These are phyloP conservation scores for Candida railenensis DNA, from an alignment of 805 yeast species.

Conservation along the genomic window DNA sequence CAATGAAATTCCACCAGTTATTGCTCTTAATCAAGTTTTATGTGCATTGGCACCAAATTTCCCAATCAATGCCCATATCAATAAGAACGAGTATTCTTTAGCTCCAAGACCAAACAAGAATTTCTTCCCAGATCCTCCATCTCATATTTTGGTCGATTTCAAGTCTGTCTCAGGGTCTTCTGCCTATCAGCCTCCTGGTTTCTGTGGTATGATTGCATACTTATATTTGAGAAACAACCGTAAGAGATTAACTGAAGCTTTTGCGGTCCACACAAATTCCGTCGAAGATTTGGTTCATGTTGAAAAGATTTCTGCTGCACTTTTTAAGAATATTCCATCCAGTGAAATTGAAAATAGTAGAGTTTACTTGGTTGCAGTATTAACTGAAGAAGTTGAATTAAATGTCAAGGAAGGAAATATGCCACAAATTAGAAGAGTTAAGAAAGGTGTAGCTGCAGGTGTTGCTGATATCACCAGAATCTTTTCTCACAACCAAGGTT, in stretches of 20 bases:
- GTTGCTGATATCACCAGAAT: conserved; percentile 81
- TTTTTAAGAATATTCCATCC: conserved; percentile 74
- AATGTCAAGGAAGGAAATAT: conserved; percentile 23
- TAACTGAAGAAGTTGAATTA: conserved; percentile 67
- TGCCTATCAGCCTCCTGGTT: conserved; percentile 60
- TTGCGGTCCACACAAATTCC: conserved; percentile 62
- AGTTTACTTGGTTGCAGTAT: conserved; percentile 71
- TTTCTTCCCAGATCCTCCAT: conserved; percentile 51
- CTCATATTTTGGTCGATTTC: conserved; percentile 75
- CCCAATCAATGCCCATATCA: conserved; percentile 48
- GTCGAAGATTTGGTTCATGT: conserved; percentile 54
- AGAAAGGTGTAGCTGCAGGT: conserved; percentile 87
- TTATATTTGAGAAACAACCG: conserved; percentile 66
- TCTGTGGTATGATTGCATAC: conserved; percentile 69
- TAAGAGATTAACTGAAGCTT: conserved; percentile 74
- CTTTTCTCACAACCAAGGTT: conserved; percentile 63
- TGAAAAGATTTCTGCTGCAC: conserved; percentile 73
- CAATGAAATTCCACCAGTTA: conserved; percentile 49
- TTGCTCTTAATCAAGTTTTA: conserved; percentile 67
- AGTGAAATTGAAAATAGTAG: conserved; percentile 61
- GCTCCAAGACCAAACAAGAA: conserved; percentile 47
- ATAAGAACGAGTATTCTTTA: conserved; percentile 28
- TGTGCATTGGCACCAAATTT: conserved; percentile 72
- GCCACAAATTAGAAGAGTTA: conserved; percentile 43
- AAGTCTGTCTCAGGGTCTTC: conserved; percentile 64